These are phyloP conservation scores for Lithohypha guttulata DNA, from an alignment of 2,329 filamentous ascomycete genomes.

Conservation along the genomic window DNA sequence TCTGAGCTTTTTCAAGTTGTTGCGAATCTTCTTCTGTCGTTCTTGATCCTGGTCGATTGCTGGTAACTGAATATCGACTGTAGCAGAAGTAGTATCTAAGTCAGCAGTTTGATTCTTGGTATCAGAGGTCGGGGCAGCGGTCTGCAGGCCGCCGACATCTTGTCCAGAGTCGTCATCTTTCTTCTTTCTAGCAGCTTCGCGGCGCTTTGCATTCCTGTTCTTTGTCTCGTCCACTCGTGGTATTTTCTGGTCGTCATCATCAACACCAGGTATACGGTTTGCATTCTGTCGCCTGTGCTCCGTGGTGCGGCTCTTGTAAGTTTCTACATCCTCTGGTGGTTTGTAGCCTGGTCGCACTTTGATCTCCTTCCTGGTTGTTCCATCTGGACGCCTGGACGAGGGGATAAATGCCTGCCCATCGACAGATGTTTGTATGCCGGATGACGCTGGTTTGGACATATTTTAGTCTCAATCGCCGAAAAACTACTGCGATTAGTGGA, in stretches of 20 bases:
- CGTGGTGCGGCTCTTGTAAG: slow-evolving; percentile 88
- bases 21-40: slow-evolving; percentile 84
- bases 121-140: background rate
- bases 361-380: slow-evolving; percentile 86
- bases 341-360: slow-evolving; percentile 86
- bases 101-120: slow-evolving; percentile 12
- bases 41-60: slow-evolving; percentile 60
- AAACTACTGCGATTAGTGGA: too few relatives aligned
- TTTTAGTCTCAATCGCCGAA: too few relatives aligned
- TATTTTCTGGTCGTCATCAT: slow-evolving; percentile 39
- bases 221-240: too few relatives aligned
- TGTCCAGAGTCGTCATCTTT: slow-evolving; percentile 43
- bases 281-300: slow-evolving; percentile 71
- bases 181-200: slow-evolving; percentile 49
- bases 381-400: slow-evolving; percentile 73
- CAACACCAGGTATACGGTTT: slow-evolving; percentile 64
- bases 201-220: slow-evolving; percentile 79
- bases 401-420: slow-evolving; percentile 84
- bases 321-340: slow-evolving; percentile 87
- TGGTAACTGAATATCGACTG: slow-evolving; percentile 22
- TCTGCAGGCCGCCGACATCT: slow-evolving; percentile 20
- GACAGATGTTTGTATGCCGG: slow-evolving; percentile 69
- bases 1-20: slow-evolving; percentile 85
- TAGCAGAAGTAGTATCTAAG: slow-evolving; percentile 10
- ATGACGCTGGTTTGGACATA: slow-evolving; percentile 22